Evolutionary conservation across 2,329 filamentous ascomycete species (phyloP), one percentile per base, ranked within the genome.

Genomic region (Aspergillus floridensis): DNA sequence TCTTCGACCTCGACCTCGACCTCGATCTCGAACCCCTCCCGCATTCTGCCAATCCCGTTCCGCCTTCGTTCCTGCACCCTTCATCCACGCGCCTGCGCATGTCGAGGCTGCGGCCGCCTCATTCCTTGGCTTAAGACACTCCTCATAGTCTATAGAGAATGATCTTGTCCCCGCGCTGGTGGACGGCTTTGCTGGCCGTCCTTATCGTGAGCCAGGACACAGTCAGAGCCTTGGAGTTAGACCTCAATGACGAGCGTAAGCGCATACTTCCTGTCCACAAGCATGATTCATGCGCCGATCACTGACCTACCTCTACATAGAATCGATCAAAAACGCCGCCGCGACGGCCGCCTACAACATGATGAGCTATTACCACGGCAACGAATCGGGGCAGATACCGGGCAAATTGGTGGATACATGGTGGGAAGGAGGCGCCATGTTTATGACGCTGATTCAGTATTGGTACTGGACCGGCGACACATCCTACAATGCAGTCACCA

Each of bases 401-500:
- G 76, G 76, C 49, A 73, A 77, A 55, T 61, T 78, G 3, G 69
- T 71, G 24, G 75, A 70, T 22, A 76, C 74, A 16, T 74, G 76
- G 71, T 92, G 87, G 90, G 88, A 90, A 76, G 88, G 82, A 11
- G 90, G 90, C 55, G 89, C 89, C 58, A 86, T 93, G 80, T 85
- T 84, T 68, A 84, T 82, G 59, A 81, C 88, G 2, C 78, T 95
- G 63, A 81, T 96, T 56, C 90, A 95, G 68, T 95, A 95, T 73
- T 96, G 90, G 90, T 90, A 88, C 71, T 91, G 91, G 72, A 93
- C 90, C 0, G 87, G 87, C 21, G 90, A 93, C 70, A 77, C 81
- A 4, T 81, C 82, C 35, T 95, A 90, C 77, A 92, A 92, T 71
- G 78, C 86, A 16, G 77, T 90, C 38, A 84, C 86, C 16, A 82